A percentile compares a stretch with the other conserved stretches of the same genome.
Conservation (phyloP, 2,329 filamentous ascomycete species). For the Pezicula neosporulosa region DNA sequence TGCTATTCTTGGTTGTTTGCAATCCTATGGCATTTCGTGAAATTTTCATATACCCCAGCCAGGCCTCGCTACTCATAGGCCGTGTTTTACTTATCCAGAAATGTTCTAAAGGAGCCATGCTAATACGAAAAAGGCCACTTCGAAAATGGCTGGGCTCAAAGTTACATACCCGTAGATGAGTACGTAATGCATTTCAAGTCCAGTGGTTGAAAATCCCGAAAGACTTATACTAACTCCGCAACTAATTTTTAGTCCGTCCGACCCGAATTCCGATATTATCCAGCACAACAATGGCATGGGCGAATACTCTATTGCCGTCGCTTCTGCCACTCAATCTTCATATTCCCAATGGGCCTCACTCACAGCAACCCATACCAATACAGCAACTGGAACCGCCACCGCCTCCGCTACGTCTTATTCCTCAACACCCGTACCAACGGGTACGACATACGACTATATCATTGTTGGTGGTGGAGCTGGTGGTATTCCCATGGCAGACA, state of each 20-base stretch:
- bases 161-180: conserved; percentile 25
- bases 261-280: conserved; percentile 41
- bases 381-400: conserved; percentile 19
- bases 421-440: conserved; percentile 40
- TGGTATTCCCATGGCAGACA: conserved; percentile 51
- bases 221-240: too few relatives aligned
- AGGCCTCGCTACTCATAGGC: too few relatives aligned
- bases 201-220: too few relatives aligned
- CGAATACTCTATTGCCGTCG: conserved; percentile 45
- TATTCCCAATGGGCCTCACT: conserved; percentile 29
- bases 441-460: conserved; percentile 49
- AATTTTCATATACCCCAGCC: too few relatives aligned
- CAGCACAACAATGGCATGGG: conserved; percentile 55
- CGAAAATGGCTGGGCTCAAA: conserved; percentile 54
- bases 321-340: conserved; percentile 36
- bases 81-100: too few relatives aligned
- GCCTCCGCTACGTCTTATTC: conserved; percentile 41
- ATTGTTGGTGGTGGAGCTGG: conserved; percentile 51
- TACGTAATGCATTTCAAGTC: neutral
- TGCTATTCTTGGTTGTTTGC: too few relatives aligned
- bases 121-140: conserved; percentile 24
- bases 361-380: conserved; percentile 21
- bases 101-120: too few relatives aligned
- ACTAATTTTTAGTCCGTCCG: conserved; percentile 32
- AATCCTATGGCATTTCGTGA: too few relatives aligned